Evolutionary conservation across 805 yeast genomes (phyloP), one percentile per base, ranked within the genome.

Genomic region (Myxozyma vanderwaltii): DNA sequence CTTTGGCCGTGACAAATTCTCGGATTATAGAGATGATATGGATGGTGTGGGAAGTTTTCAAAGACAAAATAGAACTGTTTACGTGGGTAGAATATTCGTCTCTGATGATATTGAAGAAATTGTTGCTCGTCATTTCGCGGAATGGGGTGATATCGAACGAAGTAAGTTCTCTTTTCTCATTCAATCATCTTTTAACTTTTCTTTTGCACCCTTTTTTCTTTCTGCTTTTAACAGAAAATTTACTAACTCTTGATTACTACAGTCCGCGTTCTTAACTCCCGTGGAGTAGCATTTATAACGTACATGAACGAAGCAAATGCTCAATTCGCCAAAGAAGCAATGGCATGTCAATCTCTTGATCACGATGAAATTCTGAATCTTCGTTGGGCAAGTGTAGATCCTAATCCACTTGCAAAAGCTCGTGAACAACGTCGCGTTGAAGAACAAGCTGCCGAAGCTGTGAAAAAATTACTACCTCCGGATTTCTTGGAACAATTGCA

Each of bases 291-390:
- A 0, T 91, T 92, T 74, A 82, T 94, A 5, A 86, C 88, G 0
- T 92, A 76, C 69, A 78, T 77, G 57, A 71, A 78, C 36, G 96
- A 89, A 67, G 71, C 80, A 21, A 85, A 81, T 69, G 97, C 97
- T 0, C 97, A 92, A 71, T 94, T 92, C 77, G 96, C 97, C 0
- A 89, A 89, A 68, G 98, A 92, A 72, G 96, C 96, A 1, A 89
- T 92, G 96, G 82, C 86, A 40, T 85, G 86, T 45, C 98, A 92
- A 71, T 80, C 88, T 7, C 71, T 91, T 6, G 80, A 85, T 53
- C 84, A 81, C 44, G 80, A 81, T 58, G 96, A 88, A 63, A 80
- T 85, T 0, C 72, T 91, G 45, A 81, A 79, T 60, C 82, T 91
- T 1, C 79, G 89, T 63, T 91, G 98, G 98, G 96, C 97, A 0